A percentile compares a stretch with the other conserved stretches of the same genome.
Conservation (phyloP, 2,329 filamentous ascomycete genomes). For the Aspergillus carbonarius region DNA sequence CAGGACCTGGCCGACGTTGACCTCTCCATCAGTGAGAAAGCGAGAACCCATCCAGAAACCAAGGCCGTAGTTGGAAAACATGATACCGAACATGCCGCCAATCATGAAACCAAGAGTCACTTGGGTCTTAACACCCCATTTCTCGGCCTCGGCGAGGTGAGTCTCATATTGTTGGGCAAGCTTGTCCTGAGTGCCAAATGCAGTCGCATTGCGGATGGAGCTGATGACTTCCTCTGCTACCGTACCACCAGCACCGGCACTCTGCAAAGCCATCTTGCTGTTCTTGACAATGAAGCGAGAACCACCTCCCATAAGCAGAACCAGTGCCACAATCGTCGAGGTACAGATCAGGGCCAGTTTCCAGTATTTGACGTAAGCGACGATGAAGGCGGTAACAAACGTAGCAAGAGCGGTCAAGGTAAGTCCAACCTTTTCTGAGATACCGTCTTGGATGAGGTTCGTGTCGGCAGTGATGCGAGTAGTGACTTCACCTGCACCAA, state of each 20-base stretch:
- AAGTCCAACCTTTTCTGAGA: constrained; percentile 83
- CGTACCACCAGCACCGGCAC: constrained; percentile 81
- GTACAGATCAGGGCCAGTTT: constrained; percentile 85
- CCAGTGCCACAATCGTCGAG: constrained; percentile 76
- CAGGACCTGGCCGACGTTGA: constrained; percentile 68
- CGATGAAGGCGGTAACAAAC: constrained; percentile 84
- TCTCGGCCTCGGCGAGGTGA: constrained; percentile 71
- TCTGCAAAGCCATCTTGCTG: constrained; percentile 72
- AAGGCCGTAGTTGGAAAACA: constrained; percentile 84
- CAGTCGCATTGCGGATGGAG: constrained; percentile 86
- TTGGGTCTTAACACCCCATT: constrained; percentile 75
- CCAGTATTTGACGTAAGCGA: constrained; percentile 89
- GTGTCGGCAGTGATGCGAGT: constrained; percentile 93
- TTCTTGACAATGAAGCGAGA: constrained; percentile 76
- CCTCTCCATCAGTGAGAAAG: constrained; percentile 66
- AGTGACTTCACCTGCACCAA: constrained; percentile 89
- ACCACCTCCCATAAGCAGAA: constrained; percentile 72
- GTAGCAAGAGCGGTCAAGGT: constrained; percentile 74
- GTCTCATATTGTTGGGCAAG: constrained; percentile 81
- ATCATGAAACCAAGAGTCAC: constrained; percentile 73
- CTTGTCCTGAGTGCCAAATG: constrained; percentile 90
- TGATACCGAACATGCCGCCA: constrained; percentile 74
- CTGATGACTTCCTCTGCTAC: constrained; percentile 93
- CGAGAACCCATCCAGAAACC: constrained; percentile 85
- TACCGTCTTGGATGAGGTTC: constrained; percentile 88